Conservation (phyloP, 2,329 filamentous ascomycete genomes). For the Xylariaceae sp. region DNA sequence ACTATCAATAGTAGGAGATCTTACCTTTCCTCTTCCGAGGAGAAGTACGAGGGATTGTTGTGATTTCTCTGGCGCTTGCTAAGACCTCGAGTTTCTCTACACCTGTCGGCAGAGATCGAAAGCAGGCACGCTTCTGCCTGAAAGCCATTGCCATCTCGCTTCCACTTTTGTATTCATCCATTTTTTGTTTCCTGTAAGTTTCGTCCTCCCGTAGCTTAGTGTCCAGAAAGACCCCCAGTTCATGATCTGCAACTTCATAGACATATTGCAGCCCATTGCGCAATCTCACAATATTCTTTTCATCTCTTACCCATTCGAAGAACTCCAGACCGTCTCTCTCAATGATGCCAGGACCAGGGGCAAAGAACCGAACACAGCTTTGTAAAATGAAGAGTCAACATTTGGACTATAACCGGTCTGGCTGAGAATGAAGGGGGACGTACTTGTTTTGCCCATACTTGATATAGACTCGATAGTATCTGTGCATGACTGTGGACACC, state of each 20-base stretch:
- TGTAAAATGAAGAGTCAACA: neutral
- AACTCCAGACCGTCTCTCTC: constrained; percentile 9
- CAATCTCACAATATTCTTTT: constrained; percentile 11
- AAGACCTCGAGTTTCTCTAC: constrained; percentile 15
- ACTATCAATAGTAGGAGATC: neutral
- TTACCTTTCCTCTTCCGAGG: constrained; percentile 14
- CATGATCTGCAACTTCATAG: constrained; percentile 11
- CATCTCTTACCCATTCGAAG: constrained; percentile 17
- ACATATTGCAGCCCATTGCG: constrained; percentile 11
- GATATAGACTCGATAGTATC: constrained; percentile 14
- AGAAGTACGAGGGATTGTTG: constrained; percentile 9
- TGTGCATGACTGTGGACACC: neutral
- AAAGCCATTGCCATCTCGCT: constrained; percentile 5
- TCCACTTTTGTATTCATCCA: neutral
- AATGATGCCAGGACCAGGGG: constrained; percentile 5
- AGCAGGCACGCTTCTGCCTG: neutral
- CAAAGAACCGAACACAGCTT: constrained; percentile 16
- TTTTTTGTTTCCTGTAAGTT: neutral
- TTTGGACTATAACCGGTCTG: neutral
- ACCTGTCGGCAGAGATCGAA: neutral
- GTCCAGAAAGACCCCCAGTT: constrained; percentile 9
- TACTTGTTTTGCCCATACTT: constrained; percentile 13
- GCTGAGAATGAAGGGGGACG: neutral
- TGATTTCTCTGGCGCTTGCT: constrained; percentile 8
- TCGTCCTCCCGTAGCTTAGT: constrained; percentile 6